A percentile compares a stretch with the other conserved stretches of the same genome.
Evolutionary conservation across 1,139 yeast genomes (phyloP).

Genomic region (Taphrina populina): DNA sequence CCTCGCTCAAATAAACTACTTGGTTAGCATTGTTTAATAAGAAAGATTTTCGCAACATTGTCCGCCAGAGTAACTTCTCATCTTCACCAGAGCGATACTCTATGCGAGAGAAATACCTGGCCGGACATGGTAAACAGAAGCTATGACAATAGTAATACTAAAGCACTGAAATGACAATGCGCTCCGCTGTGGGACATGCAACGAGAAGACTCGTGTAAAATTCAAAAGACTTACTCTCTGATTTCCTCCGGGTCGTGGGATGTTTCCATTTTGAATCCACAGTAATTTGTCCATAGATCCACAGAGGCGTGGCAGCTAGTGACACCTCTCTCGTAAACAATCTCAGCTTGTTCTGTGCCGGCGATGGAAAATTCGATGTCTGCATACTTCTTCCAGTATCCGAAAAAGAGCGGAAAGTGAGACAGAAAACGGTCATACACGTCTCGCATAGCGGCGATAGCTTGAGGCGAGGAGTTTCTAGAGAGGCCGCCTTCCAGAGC

Average conservation of each 20-base stretch:
- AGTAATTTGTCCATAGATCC: constrained; percentile 70
- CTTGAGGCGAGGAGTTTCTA: constrained; percentile 50
- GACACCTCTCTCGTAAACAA: constrained; percentile 59
- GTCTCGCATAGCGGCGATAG: constrained; percentile 50
- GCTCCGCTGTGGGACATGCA: constrained; percentile 9
- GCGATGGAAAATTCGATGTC: constrained; percentile 63
- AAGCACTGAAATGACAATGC: not conserved
- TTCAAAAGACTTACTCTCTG: constrained; percentile 39
- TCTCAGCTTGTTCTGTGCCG: constrained; percentile 52
- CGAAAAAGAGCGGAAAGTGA: constrained; percentile 68
- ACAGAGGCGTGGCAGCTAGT: constrained; percentile 55
- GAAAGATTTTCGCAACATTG: not conserved
- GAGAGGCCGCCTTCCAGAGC: constrained; percentile 48
- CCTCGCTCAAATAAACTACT: constrained; percentile 60
- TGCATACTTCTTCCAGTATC: constrained; percentile 80
- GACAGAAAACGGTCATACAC: constrained; percentile 60
- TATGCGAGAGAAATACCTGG: no score
- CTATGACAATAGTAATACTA: not conserved
- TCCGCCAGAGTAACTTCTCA: not conserved
- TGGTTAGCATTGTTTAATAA: constrained; percentile 26
- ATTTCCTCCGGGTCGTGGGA: constrained; percentile 44
- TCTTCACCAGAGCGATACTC: not conserved
- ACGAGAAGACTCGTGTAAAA: constrained; percentile 1
- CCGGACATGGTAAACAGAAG: not conserved
- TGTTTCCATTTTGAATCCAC: constrained; percentile 56